These are phyloP conservation scores for Peniophora sp. DNA, from an alignment of 1,284 basidiomycete species.

Conservation along the genomic window DNA sequence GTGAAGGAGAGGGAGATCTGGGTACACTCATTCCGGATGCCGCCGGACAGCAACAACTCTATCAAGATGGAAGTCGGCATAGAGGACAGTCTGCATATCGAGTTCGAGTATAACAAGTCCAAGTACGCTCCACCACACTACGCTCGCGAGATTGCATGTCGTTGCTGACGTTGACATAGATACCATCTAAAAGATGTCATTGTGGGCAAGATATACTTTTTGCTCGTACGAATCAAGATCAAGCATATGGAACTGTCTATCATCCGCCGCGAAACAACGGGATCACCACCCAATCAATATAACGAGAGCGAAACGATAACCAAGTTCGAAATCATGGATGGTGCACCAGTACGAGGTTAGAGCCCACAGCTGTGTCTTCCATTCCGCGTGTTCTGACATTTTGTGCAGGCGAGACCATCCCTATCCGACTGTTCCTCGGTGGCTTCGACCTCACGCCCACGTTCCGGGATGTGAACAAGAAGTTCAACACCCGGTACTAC, in stretches of 20 bases:
- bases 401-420: constrained; percentile 87
- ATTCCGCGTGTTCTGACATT: neutral
- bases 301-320: constrained; percentile 99
- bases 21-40: constrained; percentile 99
- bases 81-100: constrained; percentile 97
- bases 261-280: constrained; percentile 95
- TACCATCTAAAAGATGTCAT: constrained; percentile 99
- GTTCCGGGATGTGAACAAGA: constrained; percentile 99
- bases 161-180: constrained; percentile 32
- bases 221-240: constrained; percentile 98
- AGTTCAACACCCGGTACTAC: constrained; percentile 95
- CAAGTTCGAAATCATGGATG: constrained; percentile 99
- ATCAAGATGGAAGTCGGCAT: constrained; percentile 99
- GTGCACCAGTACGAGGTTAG: constrained; percentile 84
- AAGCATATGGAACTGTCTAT: constrained; percentile 99
- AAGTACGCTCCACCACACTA: constrained; percentile 73
- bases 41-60: constrained; percentile 93
- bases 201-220: constrained; percentile 98
- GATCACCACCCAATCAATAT: constrained; percentile 94
- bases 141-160: neutral
- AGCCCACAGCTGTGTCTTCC: constrained; percentile 1
- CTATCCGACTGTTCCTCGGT: constrained; percentile 94
- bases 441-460: constrained; percentile 98
- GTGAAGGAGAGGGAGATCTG: constrained; percentile 90
- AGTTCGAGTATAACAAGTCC: constrained; percentile 99